These are phyloP conservation scores for Metarhizium anisopliae DNA, from an alignment of 2,329 filamentous ascomycete genomes.

Conservation along the genomic window DNA sequence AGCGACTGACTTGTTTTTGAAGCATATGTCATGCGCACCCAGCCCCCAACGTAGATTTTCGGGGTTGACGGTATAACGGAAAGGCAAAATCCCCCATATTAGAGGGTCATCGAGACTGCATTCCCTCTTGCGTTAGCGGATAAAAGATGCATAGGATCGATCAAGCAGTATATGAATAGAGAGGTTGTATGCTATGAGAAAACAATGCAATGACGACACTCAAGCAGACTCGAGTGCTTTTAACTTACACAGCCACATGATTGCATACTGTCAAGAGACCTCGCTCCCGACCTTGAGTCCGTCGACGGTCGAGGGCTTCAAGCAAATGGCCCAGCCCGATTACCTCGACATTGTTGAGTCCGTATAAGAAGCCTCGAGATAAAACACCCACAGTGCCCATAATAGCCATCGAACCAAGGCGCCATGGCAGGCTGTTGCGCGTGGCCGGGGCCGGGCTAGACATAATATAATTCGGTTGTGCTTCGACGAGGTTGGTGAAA, in stretches of 20 bases:
- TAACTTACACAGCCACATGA: conserved; percentile 29
- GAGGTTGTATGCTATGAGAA: neutral
- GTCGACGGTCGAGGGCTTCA: conserved; percentile 63
- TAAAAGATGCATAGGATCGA: neutral
- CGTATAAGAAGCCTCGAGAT: conserved; percentile 66
- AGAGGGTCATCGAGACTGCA: conserved; percentile 83
- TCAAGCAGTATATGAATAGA: no score
- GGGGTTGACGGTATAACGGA: conserved; percentile 61
- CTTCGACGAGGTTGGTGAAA: neutral
- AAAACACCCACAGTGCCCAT: conserved; percentile 66
- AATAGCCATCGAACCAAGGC: conserved; percentile 60
- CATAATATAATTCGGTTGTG: conserved; percentile 8
- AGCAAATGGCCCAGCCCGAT: conserved; percentile 70
- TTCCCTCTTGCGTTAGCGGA: neutral
- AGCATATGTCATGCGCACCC: conserved; percentile 93
- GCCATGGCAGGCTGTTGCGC: conserved; percentile 59
- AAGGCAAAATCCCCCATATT: conserved; percentile 82
- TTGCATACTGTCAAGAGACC: conserved; percentile 68
- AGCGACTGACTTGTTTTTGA: conserved; percentile 62
- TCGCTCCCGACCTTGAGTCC: conserved; percentile 54
- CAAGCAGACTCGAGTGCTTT: neutral
- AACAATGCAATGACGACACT: neutral
- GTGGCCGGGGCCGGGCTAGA: conserved; percentile 15
- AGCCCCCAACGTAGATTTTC: conserved; percentile 79
- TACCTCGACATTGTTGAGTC: conserved; percentile 65